A percentile compares a stretch with the other conserved stretches of the same genome.
Evolutionary conservation across 2,329 filamentous ascomycete species (phyloP).

Genomic region (Arthrobotrys megalospora): DNA sequence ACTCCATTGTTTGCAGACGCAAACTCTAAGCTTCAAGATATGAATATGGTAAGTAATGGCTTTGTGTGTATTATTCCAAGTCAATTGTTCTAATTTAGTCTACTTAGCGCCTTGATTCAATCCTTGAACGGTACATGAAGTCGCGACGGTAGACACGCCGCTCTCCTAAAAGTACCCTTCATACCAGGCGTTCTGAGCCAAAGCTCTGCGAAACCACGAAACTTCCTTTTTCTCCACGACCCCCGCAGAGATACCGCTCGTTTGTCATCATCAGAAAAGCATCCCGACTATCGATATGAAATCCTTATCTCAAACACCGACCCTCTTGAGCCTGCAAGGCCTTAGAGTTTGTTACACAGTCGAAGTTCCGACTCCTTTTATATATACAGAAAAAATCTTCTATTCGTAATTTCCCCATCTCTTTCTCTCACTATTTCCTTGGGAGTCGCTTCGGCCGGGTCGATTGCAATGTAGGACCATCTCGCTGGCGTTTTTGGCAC

Average conservation of each 20-base stretch:
- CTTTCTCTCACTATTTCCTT: conserved; percentile 50
- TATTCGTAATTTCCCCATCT: conserved; percentile 42
- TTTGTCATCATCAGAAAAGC: not conserved
- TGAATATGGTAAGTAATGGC: conserved; percentile 77
- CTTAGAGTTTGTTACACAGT: not conserved
- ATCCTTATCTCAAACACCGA: not conserved
- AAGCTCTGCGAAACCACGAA: not conserved
- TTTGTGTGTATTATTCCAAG: not conserved
- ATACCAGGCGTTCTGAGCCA: conserved; percentile 2
- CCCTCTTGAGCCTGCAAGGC: not conserved
- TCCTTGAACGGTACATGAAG: conserved; percentile 59
- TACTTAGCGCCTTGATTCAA: conserved; percentile 57
- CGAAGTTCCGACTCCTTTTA: conserved; percentile 20
- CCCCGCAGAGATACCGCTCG: conserved; percentile 7
- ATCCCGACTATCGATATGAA: conserved; percentile 12
- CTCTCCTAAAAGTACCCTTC: conserved; percentile 4
- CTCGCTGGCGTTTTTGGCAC: conserved; percentile 59
- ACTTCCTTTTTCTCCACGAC: conserved; percentile 13
- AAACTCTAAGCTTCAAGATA: conserved; percentile 86
- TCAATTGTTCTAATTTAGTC: conserved; percentile 7
- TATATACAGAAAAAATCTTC: conserved; percentile 24
- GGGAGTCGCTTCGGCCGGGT: conserved; percentile 61
- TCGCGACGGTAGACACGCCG: conserved; percentile 53
- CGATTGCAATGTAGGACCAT: conserved; percentile 61
- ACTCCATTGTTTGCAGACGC: conserved; percentile 87